Percentiles rank a stretch among this genome's conserved stretches.
Conservation (phyloP, 495 filamentous ascomycete species). For the Aspergillus avenaceus region DNA sequence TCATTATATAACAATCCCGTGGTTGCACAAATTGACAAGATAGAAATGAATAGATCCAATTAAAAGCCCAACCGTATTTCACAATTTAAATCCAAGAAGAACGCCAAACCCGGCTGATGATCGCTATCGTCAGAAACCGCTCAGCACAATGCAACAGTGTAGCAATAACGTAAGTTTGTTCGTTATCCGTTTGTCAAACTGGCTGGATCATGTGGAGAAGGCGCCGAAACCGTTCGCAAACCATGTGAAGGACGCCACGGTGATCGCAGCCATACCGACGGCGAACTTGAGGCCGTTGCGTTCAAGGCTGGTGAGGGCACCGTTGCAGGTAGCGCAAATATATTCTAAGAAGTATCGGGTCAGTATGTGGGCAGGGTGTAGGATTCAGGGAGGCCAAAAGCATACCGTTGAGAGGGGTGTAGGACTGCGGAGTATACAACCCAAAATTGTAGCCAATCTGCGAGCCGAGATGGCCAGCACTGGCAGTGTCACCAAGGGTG, state of each 20-base stretch:
- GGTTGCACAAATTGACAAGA: background rate
- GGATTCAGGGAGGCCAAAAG: constrained; percentile 16
- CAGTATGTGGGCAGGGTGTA: too few species aligned
- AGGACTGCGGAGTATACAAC: constrained; percentile 69
- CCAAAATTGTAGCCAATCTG: constrained; percentile 67
- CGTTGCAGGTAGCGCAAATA: constrained; percentile 68
- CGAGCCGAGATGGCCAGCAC: constrained; percentile 68
- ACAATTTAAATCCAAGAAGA: background rate
- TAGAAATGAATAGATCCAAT: background rate
- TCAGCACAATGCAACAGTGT: constrained; percentile 17
- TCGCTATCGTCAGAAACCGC: constrained; percentile 17
- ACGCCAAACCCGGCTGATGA: constrained; percentile 7
- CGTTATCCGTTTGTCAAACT: background rate
- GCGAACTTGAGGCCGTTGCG: constrained; percentile 65
- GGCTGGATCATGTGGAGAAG: constrained; percentile 32
- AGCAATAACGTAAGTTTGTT: background rate
- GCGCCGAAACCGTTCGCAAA: constrained; percentile 70
- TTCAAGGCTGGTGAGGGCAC: constrained; percentile 61
- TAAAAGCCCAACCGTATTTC: background rate
- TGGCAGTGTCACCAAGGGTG: constrained; percentile 55
- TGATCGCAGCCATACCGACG: constrained; percentile 69
- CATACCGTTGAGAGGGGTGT: constrained; percentile 58
- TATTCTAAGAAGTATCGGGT: constrained; percentile 2
- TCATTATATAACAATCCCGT: background rate
- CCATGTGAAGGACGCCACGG: constrained; percentile 82